Conservation (phyloP, 2,329 filamentous ascomycete species). For the Ceratocystis colombiana region DNA sequence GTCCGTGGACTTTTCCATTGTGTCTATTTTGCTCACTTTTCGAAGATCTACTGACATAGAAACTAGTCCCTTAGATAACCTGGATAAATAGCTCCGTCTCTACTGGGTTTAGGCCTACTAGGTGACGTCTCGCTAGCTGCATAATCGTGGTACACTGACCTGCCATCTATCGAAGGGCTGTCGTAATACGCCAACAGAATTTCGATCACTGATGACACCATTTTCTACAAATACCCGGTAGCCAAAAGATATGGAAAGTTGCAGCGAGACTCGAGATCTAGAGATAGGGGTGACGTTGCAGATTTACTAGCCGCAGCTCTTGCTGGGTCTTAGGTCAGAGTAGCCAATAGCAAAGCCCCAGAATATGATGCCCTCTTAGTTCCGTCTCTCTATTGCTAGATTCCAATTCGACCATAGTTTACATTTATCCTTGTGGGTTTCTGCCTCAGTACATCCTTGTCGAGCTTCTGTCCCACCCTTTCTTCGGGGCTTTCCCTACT, state of each 20-base stretch:
- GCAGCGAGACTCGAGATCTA: no score
- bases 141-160: not conserved
- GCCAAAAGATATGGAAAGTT: not conserved
- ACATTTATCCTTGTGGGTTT: not conserved
- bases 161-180: not conserved
- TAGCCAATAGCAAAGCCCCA: no score
- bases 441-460: not conserved
- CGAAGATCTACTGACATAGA: not conserved
- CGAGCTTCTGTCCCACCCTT: not conserved
- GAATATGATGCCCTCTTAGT: no score
- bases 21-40: conserved; percentile 1
- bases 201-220: conserved; percentile 6
- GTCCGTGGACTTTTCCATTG: not conserved
- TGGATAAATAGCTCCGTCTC: not conserved
- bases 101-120: not conserved
- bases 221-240: not conserved
- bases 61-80: no score
- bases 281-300: no score
- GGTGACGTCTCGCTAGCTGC: not conserved
- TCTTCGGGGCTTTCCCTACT: not conserved
- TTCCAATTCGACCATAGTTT: not conserved
- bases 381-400: not conserved
- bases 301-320: no score
- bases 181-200: conserved; percentile 10
- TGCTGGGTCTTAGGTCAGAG: no score